Base-by-base conservation (phyloP, 106 monocot genomes). In the Allium fistulosum region DNA sequence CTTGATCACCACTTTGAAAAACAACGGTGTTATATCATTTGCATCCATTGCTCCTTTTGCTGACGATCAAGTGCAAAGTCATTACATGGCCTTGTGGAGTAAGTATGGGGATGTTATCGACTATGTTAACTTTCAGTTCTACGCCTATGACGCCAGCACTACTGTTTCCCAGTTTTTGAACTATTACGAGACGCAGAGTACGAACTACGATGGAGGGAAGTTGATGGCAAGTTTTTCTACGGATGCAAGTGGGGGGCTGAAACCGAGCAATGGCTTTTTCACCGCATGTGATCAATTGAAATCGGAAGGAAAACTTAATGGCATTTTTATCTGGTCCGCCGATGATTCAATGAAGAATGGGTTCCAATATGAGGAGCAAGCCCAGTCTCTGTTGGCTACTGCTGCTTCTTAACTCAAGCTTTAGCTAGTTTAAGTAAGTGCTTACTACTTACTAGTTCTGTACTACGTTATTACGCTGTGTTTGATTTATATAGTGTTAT, bases 91-190 rank as follows among this genome's bases (percentile, higher is more conserved):
- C 0, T 46, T 75, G 59, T 75, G 75, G 75, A 60, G 46, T 5
- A 68, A 68, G 14, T 75, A 75, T 53, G 67, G 68, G 18, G 15
- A 27, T 26, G 57, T 69, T n/a, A 83, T 83, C 53, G 79, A 83
- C 72, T 79, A 69, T 18, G 79, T 83, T 46, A 83, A 83, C 65
- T 83, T 76, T 72, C 83, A 83, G 67, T 84, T 84, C 80, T 80
- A 84, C 11, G 77, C 51, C 7, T 80, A 77, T 10, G 59, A 22
- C 51, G 11, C 68, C 6, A 69, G 53, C 53, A 81, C 81, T 14
- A 80, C 76, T 1, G 72, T 78, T 11, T 17, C 73, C 22, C 66
- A 81, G 69, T 85, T 81, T 22, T 48, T 85, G 67, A 22, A 62
- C 22, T 72, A 78, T 15, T 85, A 57, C 27, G 62, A 81, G 9